Base-by-base conservation (phyloP, 2,329 filamentous ascomycete genomes). In the Apiospora phragmitis region DNA sequence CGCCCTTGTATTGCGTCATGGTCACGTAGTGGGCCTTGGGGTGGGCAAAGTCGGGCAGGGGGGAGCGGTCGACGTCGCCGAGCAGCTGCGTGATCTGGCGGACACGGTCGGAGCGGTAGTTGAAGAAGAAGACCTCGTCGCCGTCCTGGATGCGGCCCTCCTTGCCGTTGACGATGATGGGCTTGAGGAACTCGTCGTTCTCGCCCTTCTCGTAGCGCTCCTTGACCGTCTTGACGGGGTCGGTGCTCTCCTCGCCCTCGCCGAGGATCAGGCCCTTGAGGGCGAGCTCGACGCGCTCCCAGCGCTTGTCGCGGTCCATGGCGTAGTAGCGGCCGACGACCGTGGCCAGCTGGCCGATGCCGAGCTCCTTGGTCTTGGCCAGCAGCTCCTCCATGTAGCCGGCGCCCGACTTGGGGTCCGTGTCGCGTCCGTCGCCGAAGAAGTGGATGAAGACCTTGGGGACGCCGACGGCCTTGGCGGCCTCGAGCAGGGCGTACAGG, bases 221-320 rank as follows among this genome's bases (percentile, higher is more conserved):
- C 86, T 94, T 92, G 82, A 99, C 91, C 18, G 94, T 93, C 81
- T 92, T 90, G 72, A 98, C 90, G 6, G 94, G 94, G 81, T 99
- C 96, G 65, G 88, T 89, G 82, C 90, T 93, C 72, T 91, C 89
- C 83, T 98, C 94, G 71, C 96, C 96, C 82, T 98, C 94, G 72
- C 96, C 95, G 16, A 89, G 86, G 65, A 97, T 85, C 77, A 99
- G 81, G 72, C 94, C 96, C 85, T 96, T 95, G 81, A 99, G 86
- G 76, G 93, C 96, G 76, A 97, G 78, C 86, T 98, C 94, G 75
- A 97, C 88, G 80, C 96, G 90, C 80, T 99, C 96, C 96, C 96
- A 99, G 82, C 96, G 91, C 94, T 98, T 98, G 83, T 99, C 96
- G 76, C 96, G 95, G 87, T 99, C 96, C 96, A 99, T 99, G 83